Evolutionary conservation across 129 eudicot genomes (phyloP).

Genomic region (Daucus carota): DNA sequence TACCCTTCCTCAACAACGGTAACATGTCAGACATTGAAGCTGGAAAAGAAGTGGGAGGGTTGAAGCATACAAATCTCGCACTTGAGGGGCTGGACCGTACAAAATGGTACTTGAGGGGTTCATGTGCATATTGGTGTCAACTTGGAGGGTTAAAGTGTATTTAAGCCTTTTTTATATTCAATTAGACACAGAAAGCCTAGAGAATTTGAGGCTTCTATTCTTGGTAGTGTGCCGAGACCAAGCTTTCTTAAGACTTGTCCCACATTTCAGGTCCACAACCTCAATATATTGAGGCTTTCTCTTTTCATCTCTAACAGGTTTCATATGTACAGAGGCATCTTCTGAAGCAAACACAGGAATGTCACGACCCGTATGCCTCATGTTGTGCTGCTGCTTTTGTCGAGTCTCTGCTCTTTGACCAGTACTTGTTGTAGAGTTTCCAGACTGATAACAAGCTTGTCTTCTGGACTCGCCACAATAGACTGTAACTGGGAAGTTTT

Average conservation of each 20-base stretch:
- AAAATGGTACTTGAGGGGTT: too few species aligned
- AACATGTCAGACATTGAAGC: too few species aligned
- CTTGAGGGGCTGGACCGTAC: too few species aligned
- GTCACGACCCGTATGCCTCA: neutral
- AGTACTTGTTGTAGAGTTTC: neutral
- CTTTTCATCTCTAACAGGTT: constrained; percentile 3
- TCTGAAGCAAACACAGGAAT: constrained; percentile 4
- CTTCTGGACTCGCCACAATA: neutral
- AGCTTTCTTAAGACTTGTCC: neutral
- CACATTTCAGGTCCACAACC: constrained; percentile 4
- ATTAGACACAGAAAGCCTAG: neutral
- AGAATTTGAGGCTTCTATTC: neutral
- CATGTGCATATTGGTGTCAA: too few species aligned
- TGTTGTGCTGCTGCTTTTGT: neutral
- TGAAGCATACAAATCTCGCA: too few species aligned
- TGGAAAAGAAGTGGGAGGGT: too few species aligned
- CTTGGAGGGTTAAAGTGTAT: too few species aligned
- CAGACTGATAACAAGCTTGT: neutral
- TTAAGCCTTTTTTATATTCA: too few species aligned
- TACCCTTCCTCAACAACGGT: too few species aligned
- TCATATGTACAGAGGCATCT: neutral
- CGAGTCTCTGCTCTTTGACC: neutral
- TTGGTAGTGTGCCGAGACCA: constrained; percentile 2
- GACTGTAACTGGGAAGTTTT: constrained; percentile 5
- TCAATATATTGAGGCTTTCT: neutral